Evolutionary conservation across 2,329 filamentous ascomycete genomes (phyloP).

Genomic region (Venturia oleaginea): DNA sequence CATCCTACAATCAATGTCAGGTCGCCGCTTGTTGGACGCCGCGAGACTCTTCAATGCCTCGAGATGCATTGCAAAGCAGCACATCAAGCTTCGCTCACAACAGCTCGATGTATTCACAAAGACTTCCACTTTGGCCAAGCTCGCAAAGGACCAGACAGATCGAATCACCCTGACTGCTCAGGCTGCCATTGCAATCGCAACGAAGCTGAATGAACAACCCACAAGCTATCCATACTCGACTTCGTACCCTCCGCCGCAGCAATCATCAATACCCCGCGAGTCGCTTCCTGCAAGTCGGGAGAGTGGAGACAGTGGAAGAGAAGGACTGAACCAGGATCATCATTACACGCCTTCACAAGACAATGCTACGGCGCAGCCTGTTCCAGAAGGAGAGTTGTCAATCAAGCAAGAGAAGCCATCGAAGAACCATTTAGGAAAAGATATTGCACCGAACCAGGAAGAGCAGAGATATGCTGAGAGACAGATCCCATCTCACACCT

Average conservation of each 20-base stretch:
- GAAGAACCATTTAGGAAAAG: conserved; percentile 20
- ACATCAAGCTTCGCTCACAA: conserved; percentile 48
- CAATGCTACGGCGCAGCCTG: conserved; percentile 31
- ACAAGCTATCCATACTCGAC: conserved; percentile 5
- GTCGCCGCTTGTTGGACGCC: conserved; percentile 42
- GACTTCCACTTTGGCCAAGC: conserved; percentile 56
- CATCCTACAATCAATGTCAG: conserved; percentile 34
- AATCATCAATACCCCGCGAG: conserved; percentile 22
- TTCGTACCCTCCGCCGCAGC: conserved; percentile 16
- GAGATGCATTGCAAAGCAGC: conserved; percentile 40
- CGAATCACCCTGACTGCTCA: conserved; percentile 51
- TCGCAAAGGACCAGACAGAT: conserved; percentile 52
- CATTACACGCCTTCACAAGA: conserved; percentile 37
- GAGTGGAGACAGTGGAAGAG: conserved; percentile 17
- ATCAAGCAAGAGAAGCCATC: conserved; percentile 39
- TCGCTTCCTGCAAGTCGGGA: conserved; percentile 21
- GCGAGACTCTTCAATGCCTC: conserved; percentile 42
- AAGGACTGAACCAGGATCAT: conserved; percentile 42
- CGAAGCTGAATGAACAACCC: conserved; percentile 45
- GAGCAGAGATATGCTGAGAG: conserved; percentile 41
- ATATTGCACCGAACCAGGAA: conserved; percentile 32
- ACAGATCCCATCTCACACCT: conserved; percentile 43
- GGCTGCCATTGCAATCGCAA: conserved; percentile 51
- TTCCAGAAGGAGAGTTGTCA: conserved; percentile 31
- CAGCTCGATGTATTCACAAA: conserved; percentile 55